Percentiles rank a stretch among this genome's conserved stretches.
phyloP scores from a whole-genome alignment of 2,329 filamentous ascomycete species.

The Leptosphaerulina australis region DNA sequence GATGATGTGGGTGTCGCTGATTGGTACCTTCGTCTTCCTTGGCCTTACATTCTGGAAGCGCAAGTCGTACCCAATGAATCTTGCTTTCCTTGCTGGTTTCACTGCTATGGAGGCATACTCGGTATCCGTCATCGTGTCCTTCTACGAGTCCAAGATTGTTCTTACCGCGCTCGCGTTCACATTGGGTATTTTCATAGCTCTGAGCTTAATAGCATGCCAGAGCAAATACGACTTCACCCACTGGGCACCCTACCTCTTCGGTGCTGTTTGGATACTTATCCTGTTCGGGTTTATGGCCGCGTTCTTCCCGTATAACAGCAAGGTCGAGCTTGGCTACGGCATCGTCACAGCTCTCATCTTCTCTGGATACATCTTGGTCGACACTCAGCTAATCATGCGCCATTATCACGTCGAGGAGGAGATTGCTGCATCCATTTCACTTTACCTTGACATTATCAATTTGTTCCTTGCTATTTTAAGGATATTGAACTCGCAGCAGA shows the following conservation, averaged over 20 bases:
- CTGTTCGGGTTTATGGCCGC: constrained; percentile 91
- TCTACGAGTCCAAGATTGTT: constrained; percentile 83
- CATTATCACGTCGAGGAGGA: constrained; percentile 98
- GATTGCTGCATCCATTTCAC: constrained; percentile 90
- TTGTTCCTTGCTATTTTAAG: constrained; percentile 93
- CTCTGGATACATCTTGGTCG: constrained; percentile 91
- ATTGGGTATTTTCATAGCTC: constrained; percentile 66
- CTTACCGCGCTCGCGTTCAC: constrained; percentile 90
- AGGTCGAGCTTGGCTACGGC: constrained; percentile 84
- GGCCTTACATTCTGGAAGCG: constrained; percentile 50
- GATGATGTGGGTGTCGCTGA: constrained; percentile 84
- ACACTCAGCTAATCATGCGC: constrained; percentile 93
- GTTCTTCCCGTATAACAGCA: constrained; percentile 86
- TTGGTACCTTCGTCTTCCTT: constrained; percentile 45
- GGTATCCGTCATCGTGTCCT: constrained; percentile 89
- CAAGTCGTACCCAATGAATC: constrained; percentile 85
- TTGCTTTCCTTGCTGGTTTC: constrained; percentile 89
- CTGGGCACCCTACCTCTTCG: constrained; percentile 96
- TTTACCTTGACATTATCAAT: constrained; percentile 97
- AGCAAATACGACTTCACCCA: constrained; percentile 97
- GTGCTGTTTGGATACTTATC: constrained; percentile 85
- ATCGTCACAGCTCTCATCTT: constrained; percentile 84
- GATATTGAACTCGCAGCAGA: constrained; percentile 94
- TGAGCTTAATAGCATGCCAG: constrained; percentile 89
- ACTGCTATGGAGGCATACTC: constrained; percentile 92